These are phyloP conservation scores for Neofusicoccum laricinum DNA, from an alignment of 2,329 filamentous ascomycete genomes.

Conservation along the genomic window DNA sequence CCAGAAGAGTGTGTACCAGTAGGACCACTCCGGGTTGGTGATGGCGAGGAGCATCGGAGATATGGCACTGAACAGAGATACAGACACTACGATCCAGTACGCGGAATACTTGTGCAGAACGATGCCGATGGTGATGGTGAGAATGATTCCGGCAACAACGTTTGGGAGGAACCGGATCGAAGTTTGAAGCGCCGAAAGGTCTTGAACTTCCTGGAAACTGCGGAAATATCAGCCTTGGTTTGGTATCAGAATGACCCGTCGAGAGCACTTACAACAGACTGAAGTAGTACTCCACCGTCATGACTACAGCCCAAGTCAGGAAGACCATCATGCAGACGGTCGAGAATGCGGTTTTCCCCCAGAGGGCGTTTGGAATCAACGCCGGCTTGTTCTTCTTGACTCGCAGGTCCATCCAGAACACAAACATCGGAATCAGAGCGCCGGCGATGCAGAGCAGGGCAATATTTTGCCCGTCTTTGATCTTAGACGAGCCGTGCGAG, in stretches of 20 bases:
- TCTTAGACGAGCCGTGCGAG: background rate
- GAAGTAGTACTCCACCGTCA: conserved; percentile 37
- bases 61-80: conserved; percentile 30
- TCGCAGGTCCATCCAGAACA: conserved; percentile 53
- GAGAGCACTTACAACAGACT: conserved; percentile 32
- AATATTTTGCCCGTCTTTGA: background rate
- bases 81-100: conserved; percentile 41
- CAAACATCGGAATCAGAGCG: conserved; percentile 48
- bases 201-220: conserved; percentile 41
- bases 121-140: conserved; percentile 47
- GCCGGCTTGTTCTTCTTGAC: conserved; percentile 48
- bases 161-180: conserved; percentile 44
- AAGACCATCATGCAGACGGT: conserved; percentile 51
- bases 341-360: conserved; percentile 57
- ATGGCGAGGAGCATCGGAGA: conserved; percentile 18
- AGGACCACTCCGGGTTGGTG: conserved; percentile 27
- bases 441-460: conserved; percentile 45
- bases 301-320: conserved; percentile 37
- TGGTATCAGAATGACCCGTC: background rate
- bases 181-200: conserved; percentile 32
- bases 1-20: conserved; percentile 47
- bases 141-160: conserved; percentile 37
- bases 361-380: conserved; percentile 61
- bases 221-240: background rate
- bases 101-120: conserved; percentile 46